Conservation (phyloP, 2,329 filamentous ascomycete species). For the Trichoderma sp. region DNA sequence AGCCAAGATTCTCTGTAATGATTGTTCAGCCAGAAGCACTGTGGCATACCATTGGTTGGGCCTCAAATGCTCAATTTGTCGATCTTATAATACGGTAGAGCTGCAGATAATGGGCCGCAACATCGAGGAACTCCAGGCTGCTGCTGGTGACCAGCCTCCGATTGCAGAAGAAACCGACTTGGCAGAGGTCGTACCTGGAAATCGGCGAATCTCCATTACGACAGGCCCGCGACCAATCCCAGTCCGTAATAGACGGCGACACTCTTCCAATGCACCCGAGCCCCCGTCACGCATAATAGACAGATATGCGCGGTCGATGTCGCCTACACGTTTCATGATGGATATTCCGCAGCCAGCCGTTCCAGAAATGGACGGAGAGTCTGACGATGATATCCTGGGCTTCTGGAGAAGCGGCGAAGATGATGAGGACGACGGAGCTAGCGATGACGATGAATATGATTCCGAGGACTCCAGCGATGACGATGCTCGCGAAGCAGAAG, state of each 20-base stretch:
- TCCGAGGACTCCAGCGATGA: conserved; percentile 56
- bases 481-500: conserved; percentile 46
- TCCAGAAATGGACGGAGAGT: conserved; percentile 48
- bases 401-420: conserved; percentile 58
- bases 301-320: conserved; percentile 51
- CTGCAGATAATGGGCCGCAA: conserved; percentile 60
- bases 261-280: conserved; percentile 46
- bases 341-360: conserved; percentile 37
- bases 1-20: conserved; percentile 89
- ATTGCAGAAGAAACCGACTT: neutral
- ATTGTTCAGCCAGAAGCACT: conserved; percentile 85
- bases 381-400: conserved; percentile 60
- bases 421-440: conserved; percentile 50
- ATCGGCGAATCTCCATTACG: conserved; percentile 34
- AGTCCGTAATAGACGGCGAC: conserved; percentile 42
- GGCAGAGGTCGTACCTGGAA: conserved; percentile 5
- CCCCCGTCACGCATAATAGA: conserved; percentile 43
- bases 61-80: conserved; percentile 78
- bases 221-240: conserved; percentile 18
- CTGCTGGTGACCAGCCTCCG: conserved; percentile 34
- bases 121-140: conserved; percentile 36
- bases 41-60: conserved; percentile 94
- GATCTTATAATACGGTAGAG: conserved; percentile 71
- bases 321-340: conserved; percentile 41
- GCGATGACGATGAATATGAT: conserved; percentile 41